Evolutionary conservation across 2,329 filamentous ascomycete genomes (phyloP).

Genomic region (Cladosporium sp.): DNA sequence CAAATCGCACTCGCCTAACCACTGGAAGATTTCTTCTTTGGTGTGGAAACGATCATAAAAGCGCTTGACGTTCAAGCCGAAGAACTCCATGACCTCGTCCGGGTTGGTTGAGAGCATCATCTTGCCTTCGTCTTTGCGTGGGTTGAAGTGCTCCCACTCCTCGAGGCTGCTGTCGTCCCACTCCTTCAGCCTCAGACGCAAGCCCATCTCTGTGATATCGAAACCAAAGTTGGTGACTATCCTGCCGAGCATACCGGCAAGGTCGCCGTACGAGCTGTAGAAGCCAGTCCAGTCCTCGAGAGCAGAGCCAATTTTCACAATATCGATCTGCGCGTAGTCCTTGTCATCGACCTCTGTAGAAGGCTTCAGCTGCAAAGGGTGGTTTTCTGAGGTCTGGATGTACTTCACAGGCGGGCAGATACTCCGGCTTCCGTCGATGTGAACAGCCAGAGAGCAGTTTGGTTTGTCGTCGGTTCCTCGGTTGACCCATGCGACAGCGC

Average conservation of each 20-base stretch:
- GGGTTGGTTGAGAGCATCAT: constrained; percentile 65
- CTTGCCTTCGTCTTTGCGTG: constrained; percentile 47
- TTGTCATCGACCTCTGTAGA: neutral
- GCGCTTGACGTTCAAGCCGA: constrained; percentile 57
- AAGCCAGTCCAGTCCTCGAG: constrained; percentile 65
- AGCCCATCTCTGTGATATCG: constrained; percentile 62
- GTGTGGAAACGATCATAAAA: constrained; percentile 61
- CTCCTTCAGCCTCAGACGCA: constrained; percentile 68
- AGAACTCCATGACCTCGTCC: constrained; percentile 59
- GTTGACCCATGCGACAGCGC: constrained; percentile 43
- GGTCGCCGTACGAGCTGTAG: constrained; percentile 71
- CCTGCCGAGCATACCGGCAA: constrained; percentile 66
- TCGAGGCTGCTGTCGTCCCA: constrained; percentile 62
- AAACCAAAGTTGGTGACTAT: constrained; percentile 67
- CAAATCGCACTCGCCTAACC: constrained; percentile 60
- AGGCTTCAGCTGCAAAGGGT: constrained; percentile 13
- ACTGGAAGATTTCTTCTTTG: constrained; percentile 62
- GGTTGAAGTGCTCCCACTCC: constrained; percentile 20
- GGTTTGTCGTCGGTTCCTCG: constrained; percentile 19
- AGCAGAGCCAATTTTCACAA: constrained; percentile 56
- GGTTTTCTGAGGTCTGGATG: constrained; percentile 17
- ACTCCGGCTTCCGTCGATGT: constrained; percentile 24
- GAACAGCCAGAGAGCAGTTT: constrained; percentile 31
- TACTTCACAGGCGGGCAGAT: constrained; percentile 22
- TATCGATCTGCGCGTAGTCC: constrained; percentile 65